Evolutionary conservation across 2,329 filamentous ascomycete genomes (phyloP).

Genomic region (Rugonectria rugulosa): DNA sequence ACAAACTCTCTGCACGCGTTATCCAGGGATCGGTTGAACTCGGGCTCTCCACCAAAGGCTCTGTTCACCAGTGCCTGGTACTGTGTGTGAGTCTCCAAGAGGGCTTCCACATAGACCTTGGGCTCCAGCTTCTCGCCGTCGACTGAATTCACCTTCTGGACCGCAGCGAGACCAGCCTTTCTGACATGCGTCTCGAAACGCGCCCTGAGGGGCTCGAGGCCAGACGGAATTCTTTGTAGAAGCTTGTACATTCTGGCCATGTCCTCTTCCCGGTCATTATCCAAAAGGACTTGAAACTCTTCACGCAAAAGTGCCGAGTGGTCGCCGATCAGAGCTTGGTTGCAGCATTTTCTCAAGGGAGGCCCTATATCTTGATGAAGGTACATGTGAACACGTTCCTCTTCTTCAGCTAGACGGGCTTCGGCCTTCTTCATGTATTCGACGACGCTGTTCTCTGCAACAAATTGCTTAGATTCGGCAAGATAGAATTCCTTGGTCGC

Average conservation of each 20-base stretch:
- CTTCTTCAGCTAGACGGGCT: constrained; percentile 86
- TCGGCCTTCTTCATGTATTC: constrained; percentile 99
- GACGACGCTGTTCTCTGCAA: constrained; percentile 95
- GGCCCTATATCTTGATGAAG: constrained; percentile 88
- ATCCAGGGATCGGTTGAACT: constrained; percentile 94
- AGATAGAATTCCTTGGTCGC: constrained; percentile 89
- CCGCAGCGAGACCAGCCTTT: constrained; percentile 85
- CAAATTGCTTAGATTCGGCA: constrained; percentile 90
- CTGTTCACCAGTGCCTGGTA: constrained; percentile 91
- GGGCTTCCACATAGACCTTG: constrained; percentile 94
- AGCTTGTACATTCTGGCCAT: constrained; percentile 97
- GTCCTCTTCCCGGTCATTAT: constrained; percentile 94
- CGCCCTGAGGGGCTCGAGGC: constrained; percentile 84
- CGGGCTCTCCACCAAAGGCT: constrained; percentile 93
- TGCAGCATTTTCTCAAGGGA: constrained; percentile 85
- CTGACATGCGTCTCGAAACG: constrained; percentile 93
- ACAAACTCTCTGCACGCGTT: constrained; percentile 98
- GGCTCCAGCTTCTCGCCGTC: constrained; percentile 92
- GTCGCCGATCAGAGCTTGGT: constrained; percentile 87
- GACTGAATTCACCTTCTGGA: constrained; percentile 86
- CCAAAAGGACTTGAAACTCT: constrained; percentile 92
- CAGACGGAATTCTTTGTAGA: constrained; percentile 86
- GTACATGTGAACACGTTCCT: constrained; percentile 91
- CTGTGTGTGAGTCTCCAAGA: constrained; percentile 92
- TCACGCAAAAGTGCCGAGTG: constrained; percentile 88